Evolutionary conservation across 2,329 filamentous ascomycete genomes (phyloP), one percentile per base, ranked within the genome.

Genomic region (Claviceps sorghi): DNA sequence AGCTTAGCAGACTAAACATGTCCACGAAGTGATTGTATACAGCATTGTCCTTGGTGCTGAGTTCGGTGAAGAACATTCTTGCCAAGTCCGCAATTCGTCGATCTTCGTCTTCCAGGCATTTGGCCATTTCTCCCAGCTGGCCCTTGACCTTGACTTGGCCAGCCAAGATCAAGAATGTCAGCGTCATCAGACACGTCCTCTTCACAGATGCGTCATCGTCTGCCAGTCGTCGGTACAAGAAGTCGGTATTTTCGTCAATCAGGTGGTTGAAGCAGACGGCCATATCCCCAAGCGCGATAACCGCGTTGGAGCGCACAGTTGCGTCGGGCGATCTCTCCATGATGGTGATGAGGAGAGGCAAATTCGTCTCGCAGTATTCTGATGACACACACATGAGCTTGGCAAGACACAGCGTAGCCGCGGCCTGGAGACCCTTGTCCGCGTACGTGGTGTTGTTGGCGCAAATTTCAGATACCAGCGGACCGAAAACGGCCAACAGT

Each of bases 1-100:
- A 86, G 53, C 87, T 93, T 47, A 98, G 74, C 58, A 97, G 72
- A 63, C 86, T 91, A 69, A 98, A 98, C 88, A 98, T 97, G 65
- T 98, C 93, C 30, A 98, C 89, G 69, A 98, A 98, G 71, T 98
- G 91, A 66, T 98, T 98, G 69, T 98, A 98, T 2, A 98, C 88
- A 2, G 93, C 93, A 64, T 98, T 98, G 66, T 98, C 93, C 73
- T 98, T 98, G 59, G 89, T 95, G 56, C 90, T 89, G 52, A 98
- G 78, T 69, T 98, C 93, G 0, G 88, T 91, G 69, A 98, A 98
- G 79, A 98, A 98, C 91, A 97, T 97, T 54, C 88, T 79, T 15
- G 89, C 88, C 63, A 98, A 78, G 64, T 98, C 93, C 0, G 90
- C 87, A 57, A 97, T 95, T 56, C 87, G 81, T 69, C 90, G 89